Base-by-base conservation (phyloP, 1,139 yeast species). In the Kodamaea plutei region DNA sequence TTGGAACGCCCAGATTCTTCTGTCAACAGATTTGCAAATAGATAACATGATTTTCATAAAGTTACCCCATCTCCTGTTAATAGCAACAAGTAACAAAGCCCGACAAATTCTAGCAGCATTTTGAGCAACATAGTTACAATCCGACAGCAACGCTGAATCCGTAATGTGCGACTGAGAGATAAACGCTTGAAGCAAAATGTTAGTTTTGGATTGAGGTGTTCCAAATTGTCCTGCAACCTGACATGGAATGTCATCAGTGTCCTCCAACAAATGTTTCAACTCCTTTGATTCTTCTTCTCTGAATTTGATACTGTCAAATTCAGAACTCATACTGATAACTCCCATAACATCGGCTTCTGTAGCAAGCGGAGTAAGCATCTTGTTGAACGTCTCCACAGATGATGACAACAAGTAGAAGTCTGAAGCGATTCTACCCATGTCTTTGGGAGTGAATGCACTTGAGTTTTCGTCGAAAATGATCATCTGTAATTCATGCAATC, bases 31-130 rank as follows among this genome's bases (percentile, higher is more conserved):
- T 47, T 88, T 87, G 54, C 97, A 91, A 17, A 89, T 68, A 13
- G 84, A 72, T 23, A 89, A 61, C 73, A 88, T 73, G 18, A 83
- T 73, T 38, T 77, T 75, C 44, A 91, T 74, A 43, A 88, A 78
- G 7, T 64, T 57, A 3, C 96, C 96, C 97, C 97, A 91, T 41
- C 93, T 68, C 44, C 97, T 69, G 49, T 85, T 84, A 27, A 89
- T 65, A 23, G 95, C 93, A 40, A 93, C 77, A 37, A 89, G 61
- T 46, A 93, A 88, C 29, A 93, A 63, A 0, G 98, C 96, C 15
- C 98, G 73, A 45, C 95, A 76, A 20, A 93, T 91, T 64, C 99
- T 78, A 1, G 91, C 88, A 2, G 97, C 74, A 47, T 93, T 93
- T 50, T 93, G 98, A 2, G 97, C 96, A 36, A 93, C 95, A 53